Evolutionary conservation across 2,329 filamentous ascomycete species (phyloP).

Genomic region (Chaetomium globosum): DNA sequence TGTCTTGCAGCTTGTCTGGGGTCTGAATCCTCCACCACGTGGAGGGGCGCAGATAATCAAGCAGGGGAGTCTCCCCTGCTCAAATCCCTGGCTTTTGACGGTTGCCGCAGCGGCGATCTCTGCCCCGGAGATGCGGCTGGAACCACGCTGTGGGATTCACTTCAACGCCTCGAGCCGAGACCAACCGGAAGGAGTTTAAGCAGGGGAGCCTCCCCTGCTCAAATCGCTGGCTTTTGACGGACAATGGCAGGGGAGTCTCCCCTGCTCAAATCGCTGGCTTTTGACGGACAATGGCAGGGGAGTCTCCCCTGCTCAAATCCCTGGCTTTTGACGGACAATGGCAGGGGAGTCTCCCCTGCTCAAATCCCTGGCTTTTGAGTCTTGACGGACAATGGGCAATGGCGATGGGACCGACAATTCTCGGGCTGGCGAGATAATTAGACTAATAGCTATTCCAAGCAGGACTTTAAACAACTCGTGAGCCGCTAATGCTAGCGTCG

Average conservation of each 20-base stretch:
- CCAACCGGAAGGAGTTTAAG: not conserved
- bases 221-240: not conserved
- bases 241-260: not conserved
- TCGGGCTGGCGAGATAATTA: not conserved
- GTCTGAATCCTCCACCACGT: slow-evolving; percentile 16
- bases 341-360: not conserved
- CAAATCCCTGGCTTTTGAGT: not conserved
- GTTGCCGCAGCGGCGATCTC: not conserved
- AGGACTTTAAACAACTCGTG: not conserved
- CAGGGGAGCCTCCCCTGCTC: not conserved
- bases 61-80: too few species aligned
- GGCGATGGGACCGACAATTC: not conserved
- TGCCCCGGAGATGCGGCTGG: not conserved
- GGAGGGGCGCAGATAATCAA: slow-evolving; percentile 4
- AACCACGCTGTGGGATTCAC: not conserved
- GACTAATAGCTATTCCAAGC: not conserved
- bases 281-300: not conserved
- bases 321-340: not conserved
- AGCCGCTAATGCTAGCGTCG: not conserved
- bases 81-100: too few species aligned
- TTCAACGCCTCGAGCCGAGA: not conserved
- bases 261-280: too few species aligned
- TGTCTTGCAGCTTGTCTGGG: slow-evolving; percentile 2
- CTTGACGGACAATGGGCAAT: not conserved
- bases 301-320: too few species aligned